Percentiles rank a stretch among this genome's conserved stretches.
Evolutionary conservation across 768 basidiomycete species (phyloP).

Genomic region (Lactifluus hygrophoroides): DNA sequence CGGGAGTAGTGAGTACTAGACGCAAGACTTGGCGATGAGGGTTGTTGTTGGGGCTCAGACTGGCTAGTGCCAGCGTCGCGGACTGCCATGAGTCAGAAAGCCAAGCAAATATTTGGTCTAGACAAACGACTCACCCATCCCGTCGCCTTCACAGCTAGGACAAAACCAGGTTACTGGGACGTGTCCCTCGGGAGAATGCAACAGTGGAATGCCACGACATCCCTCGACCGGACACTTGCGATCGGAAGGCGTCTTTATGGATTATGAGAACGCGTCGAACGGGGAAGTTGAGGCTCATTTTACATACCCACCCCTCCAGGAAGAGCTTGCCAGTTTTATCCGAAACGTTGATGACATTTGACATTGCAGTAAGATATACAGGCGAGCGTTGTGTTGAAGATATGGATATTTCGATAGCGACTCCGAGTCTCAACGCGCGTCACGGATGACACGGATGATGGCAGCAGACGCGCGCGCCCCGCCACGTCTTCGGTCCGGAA

Average conservation of each 20-base stretch:
- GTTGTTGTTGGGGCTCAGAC: constrained; percentile 7
- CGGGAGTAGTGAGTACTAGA: constrained; percentile 49
- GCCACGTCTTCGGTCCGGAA: no score
- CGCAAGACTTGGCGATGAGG: constrained; percentile 32
- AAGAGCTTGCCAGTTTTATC: constrained; percentile 45
- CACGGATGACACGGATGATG: no score
- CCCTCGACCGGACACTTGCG: constrained; percentile 44
- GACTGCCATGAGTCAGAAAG: constrained; percentile 3
- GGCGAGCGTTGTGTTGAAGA: not conserved
- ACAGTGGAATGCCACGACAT: constrained; percentile 56
- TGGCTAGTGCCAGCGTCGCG: not conserved
- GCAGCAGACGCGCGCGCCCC: no score
- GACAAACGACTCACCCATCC: constrained; percentile 26
- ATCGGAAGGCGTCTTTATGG: constrained; percentile 46
- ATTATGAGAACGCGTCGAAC: constrained; percentile 23
- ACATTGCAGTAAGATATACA: constrained; percentile 31
- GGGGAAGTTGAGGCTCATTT: not conserved
- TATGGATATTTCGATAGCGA: not conserved
- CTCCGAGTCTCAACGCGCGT: no score
- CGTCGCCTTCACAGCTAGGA: constrained; percentile 48
- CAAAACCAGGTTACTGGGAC: constrained; percentile 46
- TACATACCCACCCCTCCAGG: constrained; percentile 19
- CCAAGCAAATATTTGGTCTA: not conserved
- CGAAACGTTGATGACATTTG: constrained; percentile 48
- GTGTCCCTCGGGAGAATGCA: constrained; percentile 55